Conservation (phyloP, 108 stramenopile species). For the Nannochloropsis gaditana region DNA sequence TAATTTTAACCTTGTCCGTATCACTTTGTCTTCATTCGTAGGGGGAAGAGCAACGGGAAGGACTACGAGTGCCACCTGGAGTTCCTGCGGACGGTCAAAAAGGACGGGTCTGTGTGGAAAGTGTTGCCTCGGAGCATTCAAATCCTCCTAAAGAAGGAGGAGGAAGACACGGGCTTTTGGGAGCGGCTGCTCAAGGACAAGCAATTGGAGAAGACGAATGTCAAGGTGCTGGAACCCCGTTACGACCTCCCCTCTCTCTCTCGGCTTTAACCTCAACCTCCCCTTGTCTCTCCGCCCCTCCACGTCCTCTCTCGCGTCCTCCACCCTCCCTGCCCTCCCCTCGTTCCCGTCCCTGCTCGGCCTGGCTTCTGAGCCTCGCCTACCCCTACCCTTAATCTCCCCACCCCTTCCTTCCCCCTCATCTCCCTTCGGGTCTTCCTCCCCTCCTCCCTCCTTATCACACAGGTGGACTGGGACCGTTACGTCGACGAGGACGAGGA, state of each 20-base stretch:
- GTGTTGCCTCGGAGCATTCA: slow-evolving; percentile 79
- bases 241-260: neutral
- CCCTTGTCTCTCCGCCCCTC: too few relatives aligned
- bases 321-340: neutral
- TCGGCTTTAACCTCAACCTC: too few relatives aligned
- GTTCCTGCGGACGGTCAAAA: slow-evolving; percentile 75
- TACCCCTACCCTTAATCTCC: neutral
- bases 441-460: neutral
- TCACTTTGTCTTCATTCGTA: neutral
- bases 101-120: slow-evolving; percentile 79
- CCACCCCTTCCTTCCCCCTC: neutral
- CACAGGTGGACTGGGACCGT: slow-evolving; percentile 85
- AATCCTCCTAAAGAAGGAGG: slow-evolving; percentile 80
- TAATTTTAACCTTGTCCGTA: neutral
- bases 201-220: slow-evolving; percentile 82
- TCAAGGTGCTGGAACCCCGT: slow-evolving; percentile 34
- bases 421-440: neutral
- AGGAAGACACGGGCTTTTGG: slow-evolving; percentile 72
- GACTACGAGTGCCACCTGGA: slow-evolving; percentile 75
- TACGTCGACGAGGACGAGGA: slow-evolving; percentile 94
- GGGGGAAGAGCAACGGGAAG: slow-evolving; percentile 56
- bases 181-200: slow-evolving; percentile 80
- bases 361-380: neutral
- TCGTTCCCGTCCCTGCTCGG: neutral
- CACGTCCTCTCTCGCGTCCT: neutral